phyloP scores from a whole-genome alignment of 768 basidiomycete genomes.

The Russula vinacea region DNA sequence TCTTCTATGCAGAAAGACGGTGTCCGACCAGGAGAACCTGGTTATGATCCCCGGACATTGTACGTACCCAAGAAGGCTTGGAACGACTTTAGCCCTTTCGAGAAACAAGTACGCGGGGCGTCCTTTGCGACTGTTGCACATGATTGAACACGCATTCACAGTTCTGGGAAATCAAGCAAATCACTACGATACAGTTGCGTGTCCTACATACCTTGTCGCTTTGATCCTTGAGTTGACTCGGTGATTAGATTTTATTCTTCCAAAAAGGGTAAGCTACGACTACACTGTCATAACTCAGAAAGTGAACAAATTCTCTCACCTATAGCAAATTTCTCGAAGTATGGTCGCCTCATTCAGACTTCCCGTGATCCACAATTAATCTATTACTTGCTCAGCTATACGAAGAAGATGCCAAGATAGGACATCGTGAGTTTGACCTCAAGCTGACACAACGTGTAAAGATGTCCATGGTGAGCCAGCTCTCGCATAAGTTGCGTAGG shows the following conservation, averaged over 20 bases:
- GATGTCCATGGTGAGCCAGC: constrained; percentile 86
- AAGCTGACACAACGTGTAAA: constrained; percentile 91
- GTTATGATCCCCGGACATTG: constrained; percentile 89
- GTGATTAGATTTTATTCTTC: constrained; percentile 78
- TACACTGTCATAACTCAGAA: background rate
- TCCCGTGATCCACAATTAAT: background rate
- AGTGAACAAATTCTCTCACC: constrained; percentile 28
- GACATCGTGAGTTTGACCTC: constrained; percentile 92
- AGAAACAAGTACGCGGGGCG: constrained; percentile 59
- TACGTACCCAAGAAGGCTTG: constrained; percentile 74
- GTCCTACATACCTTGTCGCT: constrained; percentile 28
- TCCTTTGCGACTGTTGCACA: background rate
- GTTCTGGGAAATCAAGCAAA: constrained; percentile 87
- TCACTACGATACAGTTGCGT: constrained; percentile 84
- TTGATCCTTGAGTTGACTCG: constrained; percentile 26
- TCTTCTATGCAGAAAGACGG: constrained; percentile 64
- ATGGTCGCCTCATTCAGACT: constrained; percentile 16
- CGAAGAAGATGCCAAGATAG: constrained; percentile 91
- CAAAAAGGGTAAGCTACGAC: constrained; percentile 79
- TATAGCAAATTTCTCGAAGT: constrained; percentile 79
- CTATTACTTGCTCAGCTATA: constrained; percentile 52
- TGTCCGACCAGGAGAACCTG: constrained; percentile 68
- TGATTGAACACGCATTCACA: constrained; percentile 22
- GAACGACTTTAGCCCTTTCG: constrained; percentile 89
- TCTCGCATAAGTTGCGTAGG: background rate